Base-by-base conservation (phyloP, 1,139 yeast genomes). In the Saccharomyces pastorianus region DNA sequence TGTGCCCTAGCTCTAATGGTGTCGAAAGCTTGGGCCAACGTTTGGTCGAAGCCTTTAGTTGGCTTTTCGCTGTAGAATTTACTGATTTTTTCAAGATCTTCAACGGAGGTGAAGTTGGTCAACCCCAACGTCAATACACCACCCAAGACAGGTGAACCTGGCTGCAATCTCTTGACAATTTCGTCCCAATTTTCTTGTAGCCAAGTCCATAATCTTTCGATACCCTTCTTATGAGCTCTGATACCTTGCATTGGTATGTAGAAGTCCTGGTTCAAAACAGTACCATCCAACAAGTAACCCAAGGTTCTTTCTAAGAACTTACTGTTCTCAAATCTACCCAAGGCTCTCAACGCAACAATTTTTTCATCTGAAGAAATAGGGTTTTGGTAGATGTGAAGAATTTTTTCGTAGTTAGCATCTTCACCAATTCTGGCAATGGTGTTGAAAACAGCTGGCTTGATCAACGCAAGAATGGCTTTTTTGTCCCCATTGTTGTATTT, bases 91-190 rank as follows among this genome's bases (percentile, higher is more conserved):
- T 76, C 74, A 61, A 81, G 80, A 63, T 83, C 84, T 50, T 79
- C 82, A 54, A 73, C 71, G 56, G 82, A 78, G 49, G 91, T 80
- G 72, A 85, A 87, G 2, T 88, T 85, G 34, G 84, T 73, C 8
- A 88, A 77, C 50, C 83, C 73, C 51, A 85, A 61, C 50, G 77
- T 75, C 44, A 90, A 85, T 56, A 91, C 83, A 17, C 85, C 76
- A 47, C 93, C 86, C 61, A 91, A 77, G 84, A 90, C 81, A 25
- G 89, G 78, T 59, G 86, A 78, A 31, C 88, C 85, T n/a, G 95
- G 89, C 50, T 97, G 96, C 67, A 88, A 79, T 62, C 78, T 74
- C 67, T 80, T 76, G 61, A 73, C 72, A 59, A 91, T 70, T 49
- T 72, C 76, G 56, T 81, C 88, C 91, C 95, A 90, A 70, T 90